A percentile compares a stretch with the other conserved stretches of the same genome.
Conservation (phyloP, 164 flowering plant genomes). For the Euptelea pleiosperma region DNA sequence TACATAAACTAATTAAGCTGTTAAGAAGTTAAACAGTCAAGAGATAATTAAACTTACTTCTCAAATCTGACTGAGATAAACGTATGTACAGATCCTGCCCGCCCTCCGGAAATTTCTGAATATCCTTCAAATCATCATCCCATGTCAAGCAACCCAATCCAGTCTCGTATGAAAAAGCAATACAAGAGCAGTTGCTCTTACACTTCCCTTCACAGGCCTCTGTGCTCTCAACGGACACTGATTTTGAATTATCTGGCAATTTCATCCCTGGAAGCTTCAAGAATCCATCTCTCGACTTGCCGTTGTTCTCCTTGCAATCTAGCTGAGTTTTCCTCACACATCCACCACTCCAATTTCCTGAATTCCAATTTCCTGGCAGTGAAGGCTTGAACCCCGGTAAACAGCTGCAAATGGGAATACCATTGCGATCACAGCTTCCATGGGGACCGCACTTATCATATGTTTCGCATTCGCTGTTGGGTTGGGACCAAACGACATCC, state of each 20-base stretch:
- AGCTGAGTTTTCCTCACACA: constrained; percentile 3
- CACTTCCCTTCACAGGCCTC: neutral
- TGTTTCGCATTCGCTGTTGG: neutral
- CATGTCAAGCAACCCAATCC: constrained; percentile 28
- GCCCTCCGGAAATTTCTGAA: constrained; percentile 5
- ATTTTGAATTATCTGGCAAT: neutral
- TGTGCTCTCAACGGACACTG: neutral
- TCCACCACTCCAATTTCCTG: constrained; percentile 11
- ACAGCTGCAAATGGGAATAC: constrained; percentile 2
- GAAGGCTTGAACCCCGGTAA: neutral
- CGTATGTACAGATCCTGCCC: constrained; percentile 28
- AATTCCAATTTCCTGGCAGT: neutral
- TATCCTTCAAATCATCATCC: constrained; percentile 28
- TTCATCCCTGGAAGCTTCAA: neutral
- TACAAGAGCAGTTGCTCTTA: constrained; percentile 30
- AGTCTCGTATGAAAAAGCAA: constrained; percentile 25
- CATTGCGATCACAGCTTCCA: neutral
- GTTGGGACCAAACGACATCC: constrained; percentile 1
- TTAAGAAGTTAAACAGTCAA: too few species aligned
- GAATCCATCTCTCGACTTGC: neutral
- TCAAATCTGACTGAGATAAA: too few species aligned
- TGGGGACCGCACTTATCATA: constrained; percentile 4
- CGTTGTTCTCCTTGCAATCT: neutral
- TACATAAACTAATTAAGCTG: too few species aligned
- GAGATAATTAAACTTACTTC: too few species aligned